Evolutionary conservation across 164 flowering plant species (phyloP).

Genomic region (Vitis cinerea): DNA sequence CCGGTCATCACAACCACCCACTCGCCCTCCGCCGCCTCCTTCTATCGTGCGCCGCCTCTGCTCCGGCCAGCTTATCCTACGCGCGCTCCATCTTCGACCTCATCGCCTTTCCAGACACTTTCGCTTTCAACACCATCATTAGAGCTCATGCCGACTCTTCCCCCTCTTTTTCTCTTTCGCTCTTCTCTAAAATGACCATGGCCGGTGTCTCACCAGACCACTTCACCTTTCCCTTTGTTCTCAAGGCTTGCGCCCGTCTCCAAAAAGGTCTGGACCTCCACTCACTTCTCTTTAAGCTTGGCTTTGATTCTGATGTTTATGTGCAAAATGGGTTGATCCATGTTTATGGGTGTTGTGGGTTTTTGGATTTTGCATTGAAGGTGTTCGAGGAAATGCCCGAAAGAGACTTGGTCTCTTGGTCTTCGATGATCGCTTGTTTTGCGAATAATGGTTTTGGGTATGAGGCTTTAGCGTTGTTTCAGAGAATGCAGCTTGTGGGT

Average conservation of each 20-base stretch:
- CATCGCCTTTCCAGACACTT: slow-evolving; percentile 22
- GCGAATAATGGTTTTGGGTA: slow-evolving; percentile 29
- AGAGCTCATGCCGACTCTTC: slow-evolving; percentile 20
- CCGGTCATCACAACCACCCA: slow-evolving; percentile 11
- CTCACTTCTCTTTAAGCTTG: slow-evolving; percentile 28
- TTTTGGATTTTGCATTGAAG: slow-evolving; percentile 18
- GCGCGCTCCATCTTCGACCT: slow-evolving; percentile 24
- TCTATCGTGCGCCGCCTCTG: slow-evolving; percentile 15
- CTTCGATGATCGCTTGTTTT: slow-evolving; percentile 31
- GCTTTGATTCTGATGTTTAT: slow-evolving; percentile 29
- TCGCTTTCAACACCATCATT: slow-evolving; percentile 33
- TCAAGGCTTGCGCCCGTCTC: slow-evolving; percentile 41
- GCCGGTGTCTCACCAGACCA: slow-evolving; percentile 18
- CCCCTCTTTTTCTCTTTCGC: slow-evolving; percentile 18
- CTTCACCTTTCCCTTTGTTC: slow-evolving; percentile 45
- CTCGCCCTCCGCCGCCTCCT: slow-evolving; percentile 19
- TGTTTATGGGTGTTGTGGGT: slow-evolving; percentile 30
- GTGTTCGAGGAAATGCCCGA: slow-evolving; percentile 38
- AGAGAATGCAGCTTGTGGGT: slow-evolving; percentile 37
- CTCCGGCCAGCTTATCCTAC: slow-evolving; percentile 20
- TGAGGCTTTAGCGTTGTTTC: slow-evolving; percentile 36
- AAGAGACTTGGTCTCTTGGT: slow-evolving; percentile 45
- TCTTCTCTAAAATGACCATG: slow-evolving; percentile 23
- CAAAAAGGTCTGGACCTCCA: slow-evolving; percentile 27
- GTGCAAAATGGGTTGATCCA: slow-evolving; percentile 37